A percentile compares a stretch with the other conserved stretches of the same genome.
phyloP scores from a whole-genome alignment of 805 yeast species.

The Pachysolen tannophilus region DNA sequence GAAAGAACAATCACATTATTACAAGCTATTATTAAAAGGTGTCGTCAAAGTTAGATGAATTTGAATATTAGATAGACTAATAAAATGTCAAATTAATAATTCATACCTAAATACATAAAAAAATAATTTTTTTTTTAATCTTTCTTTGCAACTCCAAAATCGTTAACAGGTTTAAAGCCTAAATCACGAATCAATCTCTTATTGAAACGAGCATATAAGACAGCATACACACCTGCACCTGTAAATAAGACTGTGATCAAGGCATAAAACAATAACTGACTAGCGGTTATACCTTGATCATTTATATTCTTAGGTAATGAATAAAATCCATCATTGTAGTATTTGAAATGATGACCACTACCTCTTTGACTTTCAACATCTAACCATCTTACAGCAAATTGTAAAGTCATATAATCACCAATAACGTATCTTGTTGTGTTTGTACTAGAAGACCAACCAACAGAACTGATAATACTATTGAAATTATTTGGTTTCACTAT shows the following conservation, averaged over 20 bases:
- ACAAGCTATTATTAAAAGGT: constrained; percentile 22
- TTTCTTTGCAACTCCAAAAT: constrained; percentile 2
- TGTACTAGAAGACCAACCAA: constrained; percentile 55
- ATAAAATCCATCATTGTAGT: constrained; percentile 5
- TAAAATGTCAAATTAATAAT: neutral
- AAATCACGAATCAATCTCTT: constrained; percentile 12
- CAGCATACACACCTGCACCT: constrained; percentile 4
- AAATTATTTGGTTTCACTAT: constrained; percentile 29
- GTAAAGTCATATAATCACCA: constrained; percentile 53
- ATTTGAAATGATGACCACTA: constrained; percentile 3
- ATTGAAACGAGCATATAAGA: constrained; percentile 13
- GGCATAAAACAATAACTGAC: constrained; percentile 8
- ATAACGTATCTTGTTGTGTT: constrained; percentile 55
- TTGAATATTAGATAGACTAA: neutral
- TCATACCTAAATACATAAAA: neutral
- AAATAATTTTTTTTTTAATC: no score
- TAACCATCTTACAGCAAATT: constrained; percentile 53
- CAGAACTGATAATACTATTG: constrained; percentile 41
- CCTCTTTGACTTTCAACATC: constrained; percentile 4
- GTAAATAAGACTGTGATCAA: constrained; percentile 5
- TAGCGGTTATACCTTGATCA: constrained; percentile 5
- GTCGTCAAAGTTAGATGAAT: neutral
- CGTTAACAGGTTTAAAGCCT: constrained; percentile 12
- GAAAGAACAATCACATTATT: constrained; percentile 11
- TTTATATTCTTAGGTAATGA: constrained; percentile 5